A percentile compares a stretch with the other conserved stretches of the same genome.
These are phyloP conservation scores for Dactylellina sp. DNA, from an alignment of 2,329 filamentous ascomycete genomes.

Conservation along the genomic window DNA sequence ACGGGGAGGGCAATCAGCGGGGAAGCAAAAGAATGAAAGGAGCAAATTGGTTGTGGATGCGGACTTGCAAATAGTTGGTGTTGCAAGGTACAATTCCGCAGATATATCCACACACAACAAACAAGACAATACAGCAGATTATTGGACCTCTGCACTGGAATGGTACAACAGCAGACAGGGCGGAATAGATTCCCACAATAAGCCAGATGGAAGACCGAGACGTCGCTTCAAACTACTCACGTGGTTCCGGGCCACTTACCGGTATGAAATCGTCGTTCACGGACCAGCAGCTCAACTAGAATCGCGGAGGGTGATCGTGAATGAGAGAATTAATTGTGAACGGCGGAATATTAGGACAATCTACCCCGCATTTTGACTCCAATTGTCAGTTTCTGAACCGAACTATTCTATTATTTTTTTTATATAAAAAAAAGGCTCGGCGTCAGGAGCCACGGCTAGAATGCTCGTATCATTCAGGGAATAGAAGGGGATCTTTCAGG, in stretches of 20 bases:
- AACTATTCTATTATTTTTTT: no score
- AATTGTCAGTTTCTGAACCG: slow-evolving; percentile 55
- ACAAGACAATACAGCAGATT: background rate
- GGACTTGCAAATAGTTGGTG: background rate
- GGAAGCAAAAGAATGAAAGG: slow-evolving; percentile 3
- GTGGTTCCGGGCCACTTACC: slow-evolving; percentile 48
- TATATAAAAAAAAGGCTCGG: slow-evolving; percentile 14
- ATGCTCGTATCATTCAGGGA: no score
- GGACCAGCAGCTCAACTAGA: slow-evolving; percentile 49
- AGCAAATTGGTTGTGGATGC: slow-evolving; percentile 10
- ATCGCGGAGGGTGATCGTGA: slow-evolving; percentile 42
- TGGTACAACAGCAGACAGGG: background rate
- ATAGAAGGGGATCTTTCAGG: slow-evolving; percentile 4
- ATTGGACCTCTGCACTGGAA: background rate
- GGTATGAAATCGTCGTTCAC: slow-evolving; percentile 55
- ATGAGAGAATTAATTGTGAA: slow-evolving; percentile 51
- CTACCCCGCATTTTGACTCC: slow-evolving; percentile 57
- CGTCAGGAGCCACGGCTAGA: slow-evolving; percentile 12
- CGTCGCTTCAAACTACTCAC: slow-evolving; percentile 42
- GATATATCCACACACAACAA: background rate
- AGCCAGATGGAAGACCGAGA: background rate
- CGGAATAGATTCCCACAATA: background rate
- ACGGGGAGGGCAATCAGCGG: slow-evolving; percentile 8
- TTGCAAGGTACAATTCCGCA: background rate
- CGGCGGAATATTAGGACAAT: slow-evolving; percentile 25